phyloP scores from a whole-genome alignment of 257 asterid species.

The Striga asiatica region DNA sequence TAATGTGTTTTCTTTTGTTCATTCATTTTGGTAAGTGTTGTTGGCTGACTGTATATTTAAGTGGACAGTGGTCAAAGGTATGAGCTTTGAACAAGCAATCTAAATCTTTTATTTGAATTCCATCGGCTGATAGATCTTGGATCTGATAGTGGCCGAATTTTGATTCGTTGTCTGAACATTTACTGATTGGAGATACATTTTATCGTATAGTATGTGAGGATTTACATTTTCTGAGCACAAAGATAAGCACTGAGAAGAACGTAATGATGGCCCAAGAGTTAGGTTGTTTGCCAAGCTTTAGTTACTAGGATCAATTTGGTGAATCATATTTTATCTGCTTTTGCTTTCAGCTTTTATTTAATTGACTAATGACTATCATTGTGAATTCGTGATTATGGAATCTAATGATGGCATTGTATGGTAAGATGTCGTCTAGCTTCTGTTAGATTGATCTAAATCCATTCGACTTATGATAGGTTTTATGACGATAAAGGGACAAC shows the following conservation, averaged over 20 bases:
- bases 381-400: too few species aligned
- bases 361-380: not conserved
- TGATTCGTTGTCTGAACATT: not conserved
- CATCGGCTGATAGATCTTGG: not conserved
- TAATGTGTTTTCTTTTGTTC: too few species aligned
- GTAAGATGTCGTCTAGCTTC: not conserved
- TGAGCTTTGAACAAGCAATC: not conserved
- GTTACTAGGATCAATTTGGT: not conserved
- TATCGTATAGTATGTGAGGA: not conserved
- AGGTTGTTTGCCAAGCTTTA: not conserved
- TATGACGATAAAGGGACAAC: not conserved
- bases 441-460: not conserved
- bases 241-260: too few species aligned
- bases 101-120: not conserved
- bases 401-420: slow-evolving; percentile 10
- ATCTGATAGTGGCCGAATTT: slow-evolving; percentile 14
- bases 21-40: too few species aligned
- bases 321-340: not conserved
- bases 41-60: not conserved
- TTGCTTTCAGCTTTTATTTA: not conserved
- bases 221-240: not conserved
- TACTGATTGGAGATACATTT: not conserved
- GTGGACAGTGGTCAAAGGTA: not conserved
- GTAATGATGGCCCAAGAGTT: too few species aligned
- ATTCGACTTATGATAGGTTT: not conserved